These are phyloP conservation scores for Aspergillus heteromorphus DNA, from an alignment of 495 filamentous ascomycete genomes.

Conservation along the genomic window DNA sequence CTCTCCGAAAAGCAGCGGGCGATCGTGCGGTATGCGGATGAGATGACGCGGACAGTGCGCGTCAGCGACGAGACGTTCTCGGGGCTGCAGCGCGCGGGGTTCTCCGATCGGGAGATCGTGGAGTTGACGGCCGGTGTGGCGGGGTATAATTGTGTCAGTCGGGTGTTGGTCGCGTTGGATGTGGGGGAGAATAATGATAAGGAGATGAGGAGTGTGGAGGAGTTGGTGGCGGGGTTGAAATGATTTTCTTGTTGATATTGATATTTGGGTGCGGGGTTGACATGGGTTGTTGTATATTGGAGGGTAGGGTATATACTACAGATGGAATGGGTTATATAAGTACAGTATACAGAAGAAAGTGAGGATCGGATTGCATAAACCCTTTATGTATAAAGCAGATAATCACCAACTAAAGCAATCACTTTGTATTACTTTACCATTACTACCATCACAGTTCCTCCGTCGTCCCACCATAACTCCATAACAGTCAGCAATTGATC, in stretches of 20 bases:
- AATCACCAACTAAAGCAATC: no score
- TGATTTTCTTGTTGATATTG: neutral
- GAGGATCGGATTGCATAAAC: no score
- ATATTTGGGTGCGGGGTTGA: no score
- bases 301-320: no score
- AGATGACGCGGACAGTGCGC: conserved; percentile 57
- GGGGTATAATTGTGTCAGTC: conserved; percentile 81
- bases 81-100: conserved; percentile 41
- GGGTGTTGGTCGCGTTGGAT: conserved; percentile 78
- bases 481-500: no score
- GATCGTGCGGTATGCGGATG: conserved; percentile 59
- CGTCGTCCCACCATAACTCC: no score
- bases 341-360: no score
- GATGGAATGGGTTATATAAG: no score
- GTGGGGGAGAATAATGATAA: conserved; percentile 48
- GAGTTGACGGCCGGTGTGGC: conserved; percentile 75
- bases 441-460: no score
- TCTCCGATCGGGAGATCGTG: conserved; percentile 56
- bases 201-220: conserved; percentile 40
- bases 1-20: conserved; percentile 57
- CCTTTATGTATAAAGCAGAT: no score
- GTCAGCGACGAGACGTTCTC: conserved; percentile 56
- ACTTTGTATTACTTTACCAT: no score
- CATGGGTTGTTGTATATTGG: no score
- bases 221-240: conserved; percentile 24